Evolutionary conservation across 1,284 basidiomycete genomes (phyloP).

Genomic region (Cutaneotrichosporon sp.): DNA sequence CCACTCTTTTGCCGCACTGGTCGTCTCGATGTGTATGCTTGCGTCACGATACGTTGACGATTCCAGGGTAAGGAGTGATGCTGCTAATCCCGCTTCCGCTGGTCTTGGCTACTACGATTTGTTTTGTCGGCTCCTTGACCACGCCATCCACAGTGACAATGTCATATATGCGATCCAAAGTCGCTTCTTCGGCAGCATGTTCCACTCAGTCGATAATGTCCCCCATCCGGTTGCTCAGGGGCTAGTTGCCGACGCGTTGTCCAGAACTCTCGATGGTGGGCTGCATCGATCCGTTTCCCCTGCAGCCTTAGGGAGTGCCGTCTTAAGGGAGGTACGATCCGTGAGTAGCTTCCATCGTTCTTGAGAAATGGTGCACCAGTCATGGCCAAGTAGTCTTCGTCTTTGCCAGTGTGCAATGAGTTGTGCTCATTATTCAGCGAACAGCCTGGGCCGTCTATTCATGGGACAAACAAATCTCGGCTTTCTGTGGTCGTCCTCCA

Average conservation of each 20-base stretch:
- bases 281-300: constrained; percentile 11
- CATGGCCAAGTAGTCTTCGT: no score
- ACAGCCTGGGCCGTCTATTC: constrained; percentile 15
- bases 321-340: constrained; percentile 10
- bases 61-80: constrained; percentile 5
- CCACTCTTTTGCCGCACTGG: constrained; percentile 13
- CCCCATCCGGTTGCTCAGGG: constrained; percentile 20
- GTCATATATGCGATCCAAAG: constrained; percentile 19
- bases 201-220: constrained; percentile 20
- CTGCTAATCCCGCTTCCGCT: constrained; percentile 11
- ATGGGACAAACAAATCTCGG: constrained; percentile 16
- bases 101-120: constrained; percentile 12
- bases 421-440: constrained; percentile 1
- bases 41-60: constrained; percentile 11
- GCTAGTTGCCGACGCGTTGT: constrained; percentile 11
- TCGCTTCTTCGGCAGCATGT: constrained; percentile 17
- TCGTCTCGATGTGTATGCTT: constrained; percentile 18
- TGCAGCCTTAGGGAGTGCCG: neutral
- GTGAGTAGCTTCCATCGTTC: neutral
- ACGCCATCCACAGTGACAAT: constrained; percentile 16
- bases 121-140: constrained; percentile 17
- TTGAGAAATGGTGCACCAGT: no score
- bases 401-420: no score
- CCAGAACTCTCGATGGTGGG: constrained; percentile 10
- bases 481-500: constrained; percentile 13